Evolutionary conservation across 495 filamentous ascomycete genomes (phyloP), one percentile per base, ranked within the genome.

Genomic region (Aspergillus cavernicola): DNA sequence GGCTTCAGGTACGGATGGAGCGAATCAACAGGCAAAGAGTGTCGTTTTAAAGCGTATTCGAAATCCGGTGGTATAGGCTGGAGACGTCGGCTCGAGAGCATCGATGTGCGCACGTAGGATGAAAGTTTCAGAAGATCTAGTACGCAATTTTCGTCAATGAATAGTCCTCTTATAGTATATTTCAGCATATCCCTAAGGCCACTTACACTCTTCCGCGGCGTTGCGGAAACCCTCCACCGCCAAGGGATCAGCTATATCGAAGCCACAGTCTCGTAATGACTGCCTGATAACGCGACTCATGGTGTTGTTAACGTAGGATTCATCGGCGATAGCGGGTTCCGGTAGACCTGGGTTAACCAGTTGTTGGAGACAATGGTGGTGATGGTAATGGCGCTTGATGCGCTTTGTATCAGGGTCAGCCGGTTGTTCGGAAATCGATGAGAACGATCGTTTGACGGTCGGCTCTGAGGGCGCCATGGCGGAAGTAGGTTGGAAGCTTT

Each of bases 1-100:
- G 61, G 47, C 68, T 65, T 68, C 31, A 81, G 56, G 24, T 69
- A 66, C 22, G 70, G 65, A 11, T 69, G 52, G 31, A 80, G 65
- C 22, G 80, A 71, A 55, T 70, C 64, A 15, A 67, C 62, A 32
- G 64, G 56, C 10, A 75, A 43, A 11, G 40, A 55, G 29, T 59
- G 55, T 50, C 65, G 62, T 22, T 70, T 69, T 31, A 90, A 67
- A 32, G 84, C 85, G 57, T 80, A 77, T 38, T 85, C 77, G 61
- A 89, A 90, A 66, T 92, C 88, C 33, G 80, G 73, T 13, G 87
- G 81, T 12, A 83, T 81, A 3, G 86, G 79, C 41, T 79, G 73
- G 13, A 75, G 72, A 13, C 88, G 83, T 24, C 87, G 76, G 16
- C 73, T 72, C 12, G 78, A 70, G 24, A 74, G 66, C 82, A 90